Base-by-base conservation (phyloP, 257 asterid species). In the Anisodus tanguticus region DNA sequence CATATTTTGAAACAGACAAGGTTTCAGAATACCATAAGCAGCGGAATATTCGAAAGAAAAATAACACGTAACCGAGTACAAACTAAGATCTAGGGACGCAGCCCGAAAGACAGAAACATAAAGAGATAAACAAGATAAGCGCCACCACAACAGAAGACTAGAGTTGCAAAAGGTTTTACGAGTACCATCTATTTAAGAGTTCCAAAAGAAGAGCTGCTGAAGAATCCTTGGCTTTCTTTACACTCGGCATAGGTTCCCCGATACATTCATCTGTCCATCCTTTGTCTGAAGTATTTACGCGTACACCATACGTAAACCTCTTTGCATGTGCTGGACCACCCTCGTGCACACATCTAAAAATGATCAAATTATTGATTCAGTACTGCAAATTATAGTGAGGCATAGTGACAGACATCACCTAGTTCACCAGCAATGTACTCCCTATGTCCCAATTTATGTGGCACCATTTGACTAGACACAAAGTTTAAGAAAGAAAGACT, bases 251-350 rank as follows among this genome's bases (percentile, higher is more conserved):
- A 6, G 99, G 97, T 82, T 96, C 98, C 49, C 98, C 99, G 0
- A 96, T 86, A 88, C 99, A 96, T 86, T 96, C 99, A 79, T 96
- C 98, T 1, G 97, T 92, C 97, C 93, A 93, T 72, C 99, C 99
- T 87, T 88, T 90, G 84, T 94, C 99, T 11, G 95, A 87, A 17
- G 98, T 94, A 82, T 96, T 96, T 11, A 96, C 97, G 3, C 98
- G 91, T 51, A 96, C 99, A 9, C 97, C 91, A 86, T 91, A 96
- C 7, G 99, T 96, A 83, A 96, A 96, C 89, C 93, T 92, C 90
- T 93, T 96, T 1, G 98, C 99, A 83, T 96, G 99, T 81, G 99
- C 99, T n/a, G 98, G 99, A 45, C 99, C 99, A 17, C 99, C 98
- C 89, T 94, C 98, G 2, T 89, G 88, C 55, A 94, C 89, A 79